These are phyloP conservation scores for Fusarium circinatum DNA, from an alignment of 2,329 filamentous ascomycete species.

Conservation along the genomic window DNA sequence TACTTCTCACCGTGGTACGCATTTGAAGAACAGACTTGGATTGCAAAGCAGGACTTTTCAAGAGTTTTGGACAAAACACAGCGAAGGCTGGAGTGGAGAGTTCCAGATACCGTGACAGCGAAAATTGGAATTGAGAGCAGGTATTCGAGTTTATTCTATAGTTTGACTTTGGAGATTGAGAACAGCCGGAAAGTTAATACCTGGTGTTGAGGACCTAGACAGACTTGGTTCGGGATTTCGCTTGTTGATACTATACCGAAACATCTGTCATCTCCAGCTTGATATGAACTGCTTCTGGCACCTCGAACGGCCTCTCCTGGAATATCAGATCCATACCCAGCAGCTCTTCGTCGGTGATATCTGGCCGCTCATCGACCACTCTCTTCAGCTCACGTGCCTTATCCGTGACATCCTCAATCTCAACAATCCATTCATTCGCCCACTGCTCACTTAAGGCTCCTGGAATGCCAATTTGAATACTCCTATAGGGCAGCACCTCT, in stretches of 20 bases:
- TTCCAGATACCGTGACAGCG: slow-evolving; percentile 19
- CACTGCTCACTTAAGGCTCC: slow-evolving; percentile 56
- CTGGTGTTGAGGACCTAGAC: slow-evolving; percentile 23
- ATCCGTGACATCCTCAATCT: slow-evolving; percentile 68
- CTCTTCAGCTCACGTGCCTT: slow-evolving; percentile 59
- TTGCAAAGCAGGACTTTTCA: slow-evolving; percentile 29
- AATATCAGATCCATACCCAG: slow-evolving; percentile 54
- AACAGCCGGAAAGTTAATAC: slow-evolving; percentile 7
- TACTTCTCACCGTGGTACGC: slow-evolving; percentile 45
- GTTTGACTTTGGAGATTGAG: slow-evolving; percentile 24
- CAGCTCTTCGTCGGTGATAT: slow-evolving; percentile 50
- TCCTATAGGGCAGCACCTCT: slow-evolving; percentile 59
- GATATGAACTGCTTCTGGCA: slow-evolving; percentile 51
- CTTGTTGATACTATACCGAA: neutral
- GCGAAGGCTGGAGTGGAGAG: slow-evolving; percentile 20
- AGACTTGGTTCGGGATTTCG: neutral
- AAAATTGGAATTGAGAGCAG: slow-evolving; percentile 39
- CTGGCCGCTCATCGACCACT: slow-evolving; percentile 54
- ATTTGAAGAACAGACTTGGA: slow-evolving; percentile 37
- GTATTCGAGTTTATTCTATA: slow-evolving; percentile 43
- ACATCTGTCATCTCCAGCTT: slow-evolving; percentile 48
- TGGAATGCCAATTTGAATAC: slow-evolving; percentile 71
- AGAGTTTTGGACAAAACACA: slow-evolving; percentile 31
- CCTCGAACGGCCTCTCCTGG: slow-evolving; percentile 54
- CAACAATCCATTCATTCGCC: slow-evolving; percentile 62